These are phyloP conservation scores for Venturia carpophila DNA, from an alignment of 2,329 filamentous ascomycete genomes.

Conservation along the genomic window DNA sequence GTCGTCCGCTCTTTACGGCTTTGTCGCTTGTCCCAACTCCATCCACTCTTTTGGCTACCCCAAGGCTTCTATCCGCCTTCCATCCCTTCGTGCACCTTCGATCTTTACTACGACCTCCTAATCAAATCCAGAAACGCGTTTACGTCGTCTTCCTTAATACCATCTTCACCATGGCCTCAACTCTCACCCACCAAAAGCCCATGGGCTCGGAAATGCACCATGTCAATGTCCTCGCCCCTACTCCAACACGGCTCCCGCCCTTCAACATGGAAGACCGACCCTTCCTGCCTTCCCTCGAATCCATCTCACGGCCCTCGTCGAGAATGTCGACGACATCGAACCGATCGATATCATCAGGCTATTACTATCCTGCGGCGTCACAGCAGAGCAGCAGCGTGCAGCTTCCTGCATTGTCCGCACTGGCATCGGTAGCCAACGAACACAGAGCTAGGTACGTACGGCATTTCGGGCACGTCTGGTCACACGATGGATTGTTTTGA, in stretches of 20 bases:
- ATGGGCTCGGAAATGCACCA: conserved; percentile 47
- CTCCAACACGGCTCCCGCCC: conserved; percentile 36
- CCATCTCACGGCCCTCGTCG: conserved; percentile 47
- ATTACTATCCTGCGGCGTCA: conserved; percentile 25
- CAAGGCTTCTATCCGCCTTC: not conserved
- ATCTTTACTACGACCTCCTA: conserved; percentile 14
- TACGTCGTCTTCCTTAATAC: conserved; percentile 29
- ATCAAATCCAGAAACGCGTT: conserved; percentile 24
- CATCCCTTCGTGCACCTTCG: not conserved
- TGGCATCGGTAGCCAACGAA: conserved; percentile 34
- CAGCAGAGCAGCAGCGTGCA: conserved; percentile 35
- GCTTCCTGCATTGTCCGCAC: conserved; percentile 51
- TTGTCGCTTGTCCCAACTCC: not conserved
- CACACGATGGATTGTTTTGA: not conserved
- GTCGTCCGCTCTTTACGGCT: conserved; percentile 13
- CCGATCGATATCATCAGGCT: conserved; percentile 20
- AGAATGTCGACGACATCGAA: conserved; percentile 36
- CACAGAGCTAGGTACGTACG: conserved; percentile 10
- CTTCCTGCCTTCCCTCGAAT: conserved; percentile 39
- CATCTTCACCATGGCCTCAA: conserved; percentile 44
- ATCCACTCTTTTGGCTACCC: not conserved
- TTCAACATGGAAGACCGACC: conserved; percentile 28
- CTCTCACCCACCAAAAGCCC: conserved; percentile 31
- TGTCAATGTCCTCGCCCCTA: conserved; percentile 46
- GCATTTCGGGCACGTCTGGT: not conserved